phyloP scores from a whole-genome alignment of 2,329 filamentous ascomycete genomes.

The Colletotrichum sansevieriae region DNA sequence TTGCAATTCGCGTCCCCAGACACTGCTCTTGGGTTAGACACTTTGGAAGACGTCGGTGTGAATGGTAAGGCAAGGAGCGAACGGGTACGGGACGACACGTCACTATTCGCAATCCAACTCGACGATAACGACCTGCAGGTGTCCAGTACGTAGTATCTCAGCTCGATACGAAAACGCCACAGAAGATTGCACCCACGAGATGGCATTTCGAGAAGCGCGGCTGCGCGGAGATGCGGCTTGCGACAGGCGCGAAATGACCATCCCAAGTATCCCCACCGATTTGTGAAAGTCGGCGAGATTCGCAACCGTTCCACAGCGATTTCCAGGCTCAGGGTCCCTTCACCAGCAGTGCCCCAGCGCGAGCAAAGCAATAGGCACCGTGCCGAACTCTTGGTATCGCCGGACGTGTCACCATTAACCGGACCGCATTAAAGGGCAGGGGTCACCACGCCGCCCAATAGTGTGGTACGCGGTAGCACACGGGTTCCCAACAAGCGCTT shows the following conservation, averaged over 20 bases:
- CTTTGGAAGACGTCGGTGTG: background rate
- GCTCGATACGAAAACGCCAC: conserved; percentile 21
- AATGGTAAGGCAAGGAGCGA: background rate
- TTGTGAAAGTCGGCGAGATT: conserved; percentile 5
- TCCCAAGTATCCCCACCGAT: conserved; percentile 10
- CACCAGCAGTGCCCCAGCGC: background rate
- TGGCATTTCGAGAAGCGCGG: conserved; percentile 2
- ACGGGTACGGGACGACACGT: conserved; percentile 14
- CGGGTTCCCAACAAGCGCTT: background rate
- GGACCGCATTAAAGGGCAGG: conserved; percentile 15
- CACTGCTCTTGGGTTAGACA: background rate
- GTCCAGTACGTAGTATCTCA: background rate
- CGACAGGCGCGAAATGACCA: background rate
- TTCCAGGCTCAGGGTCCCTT: conserved; percentile 12
- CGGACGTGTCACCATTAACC: conserved; percentile 22
- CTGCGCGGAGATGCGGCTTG: background rate
- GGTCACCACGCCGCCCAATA: conserved; percentile 9
- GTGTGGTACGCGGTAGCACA: conserved; percentile 6
- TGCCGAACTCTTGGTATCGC: conserved; percentile 32
- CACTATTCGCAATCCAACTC: background rate
- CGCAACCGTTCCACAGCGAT: background rate
- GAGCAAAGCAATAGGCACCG: conserved; percentile 10
- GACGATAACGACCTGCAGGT: background rate
- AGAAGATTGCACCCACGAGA: background rate
- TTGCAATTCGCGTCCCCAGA: conserved; percentile 8